Evolutionary conservation across 176 grass and related monocot genomes (phyloP).

Genomic region (Rhynchospora breviuscula): DNA sequence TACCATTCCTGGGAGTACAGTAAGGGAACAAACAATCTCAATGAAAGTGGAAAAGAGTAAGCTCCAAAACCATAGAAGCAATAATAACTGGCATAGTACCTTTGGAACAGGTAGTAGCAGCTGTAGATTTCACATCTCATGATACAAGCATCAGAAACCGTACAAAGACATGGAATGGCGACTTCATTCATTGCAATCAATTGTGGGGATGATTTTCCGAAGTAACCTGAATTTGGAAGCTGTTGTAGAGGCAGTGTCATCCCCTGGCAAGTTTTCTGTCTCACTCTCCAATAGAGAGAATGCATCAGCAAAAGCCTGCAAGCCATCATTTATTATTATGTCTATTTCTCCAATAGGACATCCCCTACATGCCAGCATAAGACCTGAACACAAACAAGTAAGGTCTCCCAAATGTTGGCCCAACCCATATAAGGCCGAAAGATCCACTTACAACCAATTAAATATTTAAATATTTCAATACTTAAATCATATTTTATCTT

Average conservation of each 20-base stretch:
- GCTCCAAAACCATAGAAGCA: neutral
- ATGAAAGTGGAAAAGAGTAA: neutral
- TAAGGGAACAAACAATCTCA: neutral
- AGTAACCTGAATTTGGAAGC: constrained; percentile 62
- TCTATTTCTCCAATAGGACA: constrained; percentile 6
- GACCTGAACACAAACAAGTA: neutral
- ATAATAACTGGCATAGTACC: neutral
- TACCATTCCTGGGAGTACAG: neutral
- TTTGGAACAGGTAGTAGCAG: constrained; percentile 2
- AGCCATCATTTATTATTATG: constrained; percentile 5
- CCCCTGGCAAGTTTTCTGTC: constrained; percentile 52
- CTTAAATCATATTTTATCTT: constrained; percentile 1
- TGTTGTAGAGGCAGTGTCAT: constrained; percentile 30
- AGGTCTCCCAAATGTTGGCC: neutral
- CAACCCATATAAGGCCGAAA: neutral
- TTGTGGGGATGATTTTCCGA: constrained; percentile 84
- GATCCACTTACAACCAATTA: neutral
- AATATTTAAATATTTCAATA: neutral
- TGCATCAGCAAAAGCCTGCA: constrained; percentile 94
- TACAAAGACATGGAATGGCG: neutral
- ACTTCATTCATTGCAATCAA: constrained; percentile 52
- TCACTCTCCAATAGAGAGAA: constrained; percentile 84
- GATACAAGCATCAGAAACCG: neutral
- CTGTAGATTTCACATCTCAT: neutral
- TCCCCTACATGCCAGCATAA: constrained; percentile 1